Conservation (phyloP, 2,329 filamentous ascomycete genomes). For the Colletotrichum orbiculare region DNA sequence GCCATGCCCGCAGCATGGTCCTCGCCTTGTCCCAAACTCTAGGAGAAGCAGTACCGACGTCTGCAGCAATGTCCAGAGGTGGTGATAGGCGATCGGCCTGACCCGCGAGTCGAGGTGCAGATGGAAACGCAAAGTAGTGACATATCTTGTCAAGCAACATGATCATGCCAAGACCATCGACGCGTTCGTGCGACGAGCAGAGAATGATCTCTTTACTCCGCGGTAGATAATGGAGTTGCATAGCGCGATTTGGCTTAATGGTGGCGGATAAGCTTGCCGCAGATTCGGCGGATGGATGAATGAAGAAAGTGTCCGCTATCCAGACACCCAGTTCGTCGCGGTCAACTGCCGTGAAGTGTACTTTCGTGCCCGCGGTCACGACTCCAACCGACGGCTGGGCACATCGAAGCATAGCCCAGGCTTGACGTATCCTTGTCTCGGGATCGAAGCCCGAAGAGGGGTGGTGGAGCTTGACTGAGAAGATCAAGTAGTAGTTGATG, state of each 20-base stretch:
- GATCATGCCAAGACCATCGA: slow-evolving; percentile 9
- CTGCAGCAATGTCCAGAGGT: slow-evolving; percentile 10
- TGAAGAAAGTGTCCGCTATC: slow-evolving; percentile 11
- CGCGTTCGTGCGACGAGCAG: slow-evolving; percentile 12
- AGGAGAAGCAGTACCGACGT: background rate
- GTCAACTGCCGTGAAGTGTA: background rate
- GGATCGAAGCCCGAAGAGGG: background rate
- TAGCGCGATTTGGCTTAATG: background rate
- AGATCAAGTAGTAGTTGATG: slow-evolving; percentile 14
- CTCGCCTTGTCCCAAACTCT: background rate
- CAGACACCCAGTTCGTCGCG: background rate
- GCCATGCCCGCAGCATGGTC: slow-evolving; percentile 1
- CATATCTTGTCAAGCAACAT: slow-evolving; percentile 2
- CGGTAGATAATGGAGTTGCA: slow-evolving; percentile 14
- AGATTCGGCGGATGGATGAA: background rate
- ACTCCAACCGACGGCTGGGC: slow-evolving; percentile 17
- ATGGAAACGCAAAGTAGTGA: slow-evolving; percentile 2
- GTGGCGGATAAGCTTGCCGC: background rate
- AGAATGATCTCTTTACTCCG: slow-evolving; percentile 2
- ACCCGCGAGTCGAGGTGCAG: background rate
- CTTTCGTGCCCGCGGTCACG: background rate
- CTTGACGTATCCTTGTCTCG: slow-evolving; percentile 1
- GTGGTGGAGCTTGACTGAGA: background rate
- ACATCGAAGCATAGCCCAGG: slow-evolving; percentile 12
- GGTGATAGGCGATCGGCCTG: slow-evolving; percentile 13